Evolutionary conservation across 2,329 filamentous ascomycete species (phyloP).

Genomic region (Rosellinia necatrix): DNA sequence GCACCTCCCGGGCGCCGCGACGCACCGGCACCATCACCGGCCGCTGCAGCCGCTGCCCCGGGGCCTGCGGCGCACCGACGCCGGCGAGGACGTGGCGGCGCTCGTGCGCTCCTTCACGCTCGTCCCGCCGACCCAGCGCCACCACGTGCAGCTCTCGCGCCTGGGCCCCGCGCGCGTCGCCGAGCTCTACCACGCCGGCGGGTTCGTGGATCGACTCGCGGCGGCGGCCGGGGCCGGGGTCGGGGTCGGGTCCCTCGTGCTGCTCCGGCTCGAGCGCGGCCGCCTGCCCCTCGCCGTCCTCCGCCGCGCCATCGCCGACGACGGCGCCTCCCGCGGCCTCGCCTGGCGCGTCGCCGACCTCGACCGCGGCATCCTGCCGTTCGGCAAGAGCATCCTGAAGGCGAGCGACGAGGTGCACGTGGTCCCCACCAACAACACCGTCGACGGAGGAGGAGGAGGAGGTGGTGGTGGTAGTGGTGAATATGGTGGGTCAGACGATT

Average conservation of each 20-base stretch:
- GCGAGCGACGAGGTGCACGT: constrained; percentile 3
- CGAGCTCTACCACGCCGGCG: constrained; percentile 28
- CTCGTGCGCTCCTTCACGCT: constrained; percentile 41
- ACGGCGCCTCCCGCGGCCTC: constrained; percentile 49
- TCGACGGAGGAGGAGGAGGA: background rate
- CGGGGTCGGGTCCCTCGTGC: constrained; percentile 39
- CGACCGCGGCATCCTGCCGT: constrained; percentile 37
- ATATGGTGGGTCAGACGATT: background rate
- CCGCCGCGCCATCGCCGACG: constrained; percentile 46
- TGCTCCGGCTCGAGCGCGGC: constrained; percentile 45
- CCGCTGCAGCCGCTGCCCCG: constrained; percentile 24
- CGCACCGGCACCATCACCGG: background rate
- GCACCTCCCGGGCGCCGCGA: constrained; percentile 45
- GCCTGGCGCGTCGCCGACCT: constrained; percentile 43
- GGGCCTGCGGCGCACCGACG: constrained; percentile 25
- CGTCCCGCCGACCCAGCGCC: constrained; percentile 37
- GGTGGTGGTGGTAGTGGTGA: background rate
- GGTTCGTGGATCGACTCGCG: constrained; percentile 34
- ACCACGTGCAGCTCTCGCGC: constrained; percentile 21
- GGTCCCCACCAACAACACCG: background rate
- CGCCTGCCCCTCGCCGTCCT: constrained; percentile 43
- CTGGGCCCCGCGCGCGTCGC: constrained; percentile 3
- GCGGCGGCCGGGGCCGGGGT: constrained; percentile 27
- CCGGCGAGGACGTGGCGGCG: constrained; percentile 27
- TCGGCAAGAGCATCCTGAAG: constrained; percentile 36